A percentile compares a stretch with the other conserved stretches of the same genome.
Conservation (phyloP, 305 asterid species). For the Lippia alba region DNA sequence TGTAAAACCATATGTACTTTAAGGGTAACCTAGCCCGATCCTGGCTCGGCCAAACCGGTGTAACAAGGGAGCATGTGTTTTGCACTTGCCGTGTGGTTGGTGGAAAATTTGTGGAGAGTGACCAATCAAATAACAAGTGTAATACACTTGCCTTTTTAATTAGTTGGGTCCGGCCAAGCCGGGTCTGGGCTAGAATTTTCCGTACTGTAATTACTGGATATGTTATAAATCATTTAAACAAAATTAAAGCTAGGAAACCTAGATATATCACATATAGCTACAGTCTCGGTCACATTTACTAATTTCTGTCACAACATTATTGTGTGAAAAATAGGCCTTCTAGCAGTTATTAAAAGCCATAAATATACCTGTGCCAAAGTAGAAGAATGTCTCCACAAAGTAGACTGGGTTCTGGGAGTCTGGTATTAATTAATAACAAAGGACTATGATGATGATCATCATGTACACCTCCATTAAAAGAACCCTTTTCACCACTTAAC, state of each 20-base stretch:
- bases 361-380: conserved; percentile 36
- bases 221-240: conserved; percentile 18
- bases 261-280: conserved; percentile 28
- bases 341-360: conserved; percentile 6
- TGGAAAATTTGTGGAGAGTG: no score
- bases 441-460: background rate
- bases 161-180: no score
- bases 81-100: no score
- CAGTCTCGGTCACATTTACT: conserved; percentile 33
- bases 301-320: conserved; percentile 27
- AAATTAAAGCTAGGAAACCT: conserved; percentile 12
- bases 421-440: conserved; percentile 9
- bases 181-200: no score
- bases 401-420: conserved; percentile 17
- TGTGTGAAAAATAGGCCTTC: conserved; percentile 6
- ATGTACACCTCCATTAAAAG: conserved; percentile 30
- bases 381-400: conserved; percentile 35
- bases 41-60: no score
- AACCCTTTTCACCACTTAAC: conserved; percentile 29
- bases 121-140: no score
- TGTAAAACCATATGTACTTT: conserved; percentile 16
- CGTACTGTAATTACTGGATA: background rate
- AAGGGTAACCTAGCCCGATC: no score
- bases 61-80: no score
- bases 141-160: no score